Evolutionary conservation across 768 basidiomycete genomes (phyloP).

Genomic region (Suillus weaverae): DNA sequence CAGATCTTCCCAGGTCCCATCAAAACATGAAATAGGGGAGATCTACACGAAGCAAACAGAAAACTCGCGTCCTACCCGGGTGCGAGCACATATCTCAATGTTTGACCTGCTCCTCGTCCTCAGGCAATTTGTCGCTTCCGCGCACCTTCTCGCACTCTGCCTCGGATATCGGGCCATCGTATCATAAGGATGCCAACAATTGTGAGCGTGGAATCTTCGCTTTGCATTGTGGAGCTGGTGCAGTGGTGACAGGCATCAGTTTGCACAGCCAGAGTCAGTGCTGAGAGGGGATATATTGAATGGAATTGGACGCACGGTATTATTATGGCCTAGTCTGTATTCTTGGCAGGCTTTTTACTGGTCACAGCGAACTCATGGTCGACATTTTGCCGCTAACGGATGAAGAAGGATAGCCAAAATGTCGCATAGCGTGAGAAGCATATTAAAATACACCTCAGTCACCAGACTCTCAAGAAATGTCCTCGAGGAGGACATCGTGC

Average conservation of each 20-base stretch:
- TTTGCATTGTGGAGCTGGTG: background rate
- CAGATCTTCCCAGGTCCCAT: background rate
- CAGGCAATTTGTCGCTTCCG: background rate
- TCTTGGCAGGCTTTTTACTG: too few relatives aligned
- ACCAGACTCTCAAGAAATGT: too few relatives aligned
- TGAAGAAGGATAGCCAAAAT: too few relatives aligned
- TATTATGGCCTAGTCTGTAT: too few relatives aligned
- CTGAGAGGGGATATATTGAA: too few relatives aligned
- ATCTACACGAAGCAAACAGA: background rate
- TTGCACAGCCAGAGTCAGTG: background rate
- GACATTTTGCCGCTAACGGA: too few relatives aligned
- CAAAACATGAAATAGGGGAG: background rate
- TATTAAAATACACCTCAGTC: too few relatives aligned
- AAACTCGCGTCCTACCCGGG: background rate
- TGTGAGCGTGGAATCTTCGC: background rate
- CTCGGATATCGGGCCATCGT: background rate
- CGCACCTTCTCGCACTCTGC: background rate
- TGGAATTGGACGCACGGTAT: too few relatives aligned
- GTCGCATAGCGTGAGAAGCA: too few relatives aligned
- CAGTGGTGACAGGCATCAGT: background rate
- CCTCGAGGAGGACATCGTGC: too few relatives aligned
- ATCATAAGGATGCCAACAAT: background rate
- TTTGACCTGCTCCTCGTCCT: background rate
- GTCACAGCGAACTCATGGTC: too few relatives aligned
- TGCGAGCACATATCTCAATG: background rate